Conservation (phyloP, 495 filamentous ascomycete genomes). For the Trichoderma orchidacearum region DNA sequence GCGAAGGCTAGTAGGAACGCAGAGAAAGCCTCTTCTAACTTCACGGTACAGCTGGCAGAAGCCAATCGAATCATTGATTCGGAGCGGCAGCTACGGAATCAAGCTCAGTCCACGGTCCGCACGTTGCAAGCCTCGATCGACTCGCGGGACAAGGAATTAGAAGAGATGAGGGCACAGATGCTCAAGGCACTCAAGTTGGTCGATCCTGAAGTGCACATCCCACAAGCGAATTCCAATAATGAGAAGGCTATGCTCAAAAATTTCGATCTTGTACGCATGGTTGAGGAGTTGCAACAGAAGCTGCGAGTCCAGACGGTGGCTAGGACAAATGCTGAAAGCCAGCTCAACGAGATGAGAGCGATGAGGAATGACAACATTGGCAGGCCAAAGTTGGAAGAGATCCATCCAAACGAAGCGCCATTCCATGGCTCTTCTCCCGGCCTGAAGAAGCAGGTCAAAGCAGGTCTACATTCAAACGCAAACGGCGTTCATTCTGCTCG, state of each 20-base stretch:
- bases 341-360: constrained; percentile 68
- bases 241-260: constrained; percentile 41
- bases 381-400: constrained; percentile 63
- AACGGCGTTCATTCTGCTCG: constrained; percentile 64
- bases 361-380: constrained; percentile 60
- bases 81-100: constrained; percentile 70
- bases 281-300: constrained; percentile 80
- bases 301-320: constrained; percentile 77
- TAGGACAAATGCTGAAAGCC: constrained; percentile 68
- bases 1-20: constrained; percentile 84
- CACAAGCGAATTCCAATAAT: constrained; percentile 29
- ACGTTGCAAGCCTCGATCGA: constrained; percentile 69
- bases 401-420: constrained; percentile 69
- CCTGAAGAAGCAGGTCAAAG: constrained; percentile 54
- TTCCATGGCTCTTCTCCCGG: constrained; percentile 58
- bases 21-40: constrained; percentile 76
- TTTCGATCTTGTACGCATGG: constrained; percentile 71
- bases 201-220: constrained; percentile 50
- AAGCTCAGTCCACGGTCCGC: constrained; percentile 75
- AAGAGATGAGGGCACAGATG: constrained; percentile 64
- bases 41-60: constrained; percentile 75
- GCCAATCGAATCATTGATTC: constrained; percentile 80
- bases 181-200: constrained; percentile 75
- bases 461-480: constrained; percentile 54
- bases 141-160: constrained; percentile 60